A percentile compares a stretch with the other conserved stretches of the same genome.
Evolutionary conservation across 305 asterid species (phyloP).

Genomic region (Solanum chacoense): DNA sequence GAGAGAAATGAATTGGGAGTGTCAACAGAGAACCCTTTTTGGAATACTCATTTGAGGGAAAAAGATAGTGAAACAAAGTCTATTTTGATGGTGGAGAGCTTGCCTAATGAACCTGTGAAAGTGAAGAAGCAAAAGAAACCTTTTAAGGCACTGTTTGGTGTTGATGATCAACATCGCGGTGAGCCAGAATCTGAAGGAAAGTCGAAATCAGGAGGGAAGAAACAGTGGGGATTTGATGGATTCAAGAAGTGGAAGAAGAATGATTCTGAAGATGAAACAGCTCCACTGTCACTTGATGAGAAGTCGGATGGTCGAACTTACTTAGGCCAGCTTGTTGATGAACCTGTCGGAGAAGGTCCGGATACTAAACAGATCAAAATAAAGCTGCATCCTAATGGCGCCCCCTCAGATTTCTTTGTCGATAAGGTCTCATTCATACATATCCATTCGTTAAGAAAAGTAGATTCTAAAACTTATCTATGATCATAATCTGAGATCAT

Average conservation of each 20-base stretch:
- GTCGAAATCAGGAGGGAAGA: slow-evolving; percentile 32
- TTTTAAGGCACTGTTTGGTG: slow-evolving; percentile 28
- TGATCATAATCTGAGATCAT: neutral
- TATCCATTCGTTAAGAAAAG: too few species aligned
- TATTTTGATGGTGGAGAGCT: slow-evolving; percentile 54
- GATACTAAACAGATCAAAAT: slow-evolving; percentile 53
- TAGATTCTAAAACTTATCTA: neutral
- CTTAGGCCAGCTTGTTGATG: slow-evolving; percentile 25
- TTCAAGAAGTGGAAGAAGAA: slow-evolving; percentile 72
- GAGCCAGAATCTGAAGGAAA: slow-evolving; percentile 15
- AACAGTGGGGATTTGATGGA: slow-evolving; percentile 51
- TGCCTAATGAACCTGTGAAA: slow-evolving; percentile 12
- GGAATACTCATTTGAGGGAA: slow-evolving; percentile 31
- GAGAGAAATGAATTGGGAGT: slow-evolving; percentile 14
- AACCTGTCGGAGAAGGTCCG: slow-evolving; percentile 47
- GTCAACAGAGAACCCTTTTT: slow-evolving; percentile 45
- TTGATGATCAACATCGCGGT: neutral
- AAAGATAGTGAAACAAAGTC: slow-evolving; percentile 42
- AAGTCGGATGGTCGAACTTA: slow-evolving; percentile 35
- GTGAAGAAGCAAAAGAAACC: slow-evolving; percentile 41
- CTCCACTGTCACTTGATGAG: slow-evolving; percentile 44
- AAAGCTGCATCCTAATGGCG: slow-evolving; percentile 57
- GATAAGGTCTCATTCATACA: slow-evolving; percentile 44
- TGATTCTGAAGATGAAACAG: slow-evolving; percentile 41
- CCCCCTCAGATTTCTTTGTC: slow-evolving; percentile 60